Evolutionary conservation across 768 basidiomycete species (phyloP).

Genomic region (Porpolomopsis calyptriformis): DNA sequence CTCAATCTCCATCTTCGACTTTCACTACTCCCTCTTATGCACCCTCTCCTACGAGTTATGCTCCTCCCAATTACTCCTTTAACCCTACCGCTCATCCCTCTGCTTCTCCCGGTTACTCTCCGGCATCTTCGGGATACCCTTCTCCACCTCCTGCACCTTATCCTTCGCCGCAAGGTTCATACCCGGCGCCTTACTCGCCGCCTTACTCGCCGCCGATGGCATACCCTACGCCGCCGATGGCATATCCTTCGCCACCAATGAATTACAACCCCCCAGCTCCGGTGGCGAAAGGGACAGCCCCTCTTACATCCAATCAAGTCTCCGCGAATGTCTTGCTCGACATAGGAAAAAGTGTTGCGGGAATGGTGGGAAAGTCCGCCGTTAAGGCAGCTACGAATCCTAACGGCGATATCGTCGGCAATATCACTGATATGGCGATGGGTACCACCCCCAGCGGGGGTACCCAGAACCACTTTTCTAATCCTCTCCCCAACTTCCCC

Average conservation of each 20-base stretch:
- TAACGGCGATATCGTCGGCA: not conserved
- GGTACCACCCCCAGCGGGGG: not conserved
- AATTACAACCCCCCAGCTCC: not conserved
- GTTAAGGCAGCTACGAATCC: not conserved
- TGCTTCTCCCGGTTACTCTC: not conserved
- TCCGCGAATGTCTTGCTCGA: not conserved
- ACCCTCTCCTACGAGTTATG: not conserved
- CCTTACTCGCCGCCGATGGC: not conserved
- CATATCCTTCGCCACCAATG: not conserved
- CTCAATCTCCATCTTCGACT: not conserved
- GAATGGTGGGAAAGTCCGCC: not conserved
- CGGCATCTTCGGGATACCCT: not conserved
- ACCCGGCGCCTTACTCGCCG: not conserved
- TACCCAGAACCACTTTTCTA: slow-evolving; percentile 43
- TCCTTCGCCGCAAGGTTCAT: not conserved
- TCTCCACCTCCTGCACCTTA: not conserved
- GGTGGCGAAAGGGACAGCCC: not conserved
- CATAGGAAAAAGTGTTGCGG: not conserved
- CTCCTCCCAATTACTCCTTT: not conserved
- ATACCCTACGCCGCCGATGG: not conserved
- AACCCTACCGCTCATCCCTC: not conserved
- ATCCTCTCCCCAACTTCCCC: slow-evolving; percentile 65
- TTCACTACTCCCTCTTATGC: not conserved
- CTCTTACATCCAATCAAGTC: not conserved
- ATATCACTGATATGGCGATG: not conserved